Base-by-base conservation (phyloP, 2,329 filamentous ascomycete genomes). In the Pseudogymnoascus sp. region DNA sequence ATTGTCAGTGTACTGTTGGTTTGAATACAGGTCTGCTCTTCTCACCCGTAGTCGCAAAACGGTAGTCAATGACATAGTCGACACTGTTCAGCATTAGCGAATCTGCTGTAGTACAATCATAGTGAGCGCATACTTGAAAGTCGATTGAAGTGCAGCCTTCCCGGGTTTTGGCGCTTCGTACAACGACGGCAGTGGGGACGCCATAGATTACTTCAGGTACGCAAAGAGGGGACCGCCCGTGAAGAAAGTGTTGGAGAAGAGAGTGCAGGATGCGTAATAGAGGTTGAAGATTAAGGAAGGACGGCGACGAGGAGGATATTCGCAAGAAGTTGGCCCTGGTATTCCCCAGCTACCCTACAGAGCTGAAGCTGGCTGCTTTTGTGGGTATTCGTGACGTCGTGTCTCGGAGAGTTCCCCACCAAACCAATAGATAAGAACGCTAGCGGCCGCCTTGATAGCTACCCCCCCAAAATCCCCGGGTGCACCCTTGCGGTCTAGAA, bases 61-160 rank as follows among this genome's bases (percentile, higher is more conserved):
- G 81, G 76, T 90, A 96, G 71, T 86, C 84, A 66, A 97, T 83
- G 63, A 96, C 91, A 80, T 91, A 97, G 79, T 97, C 92, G 65
- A 96, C 90, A 62, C 90, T 84, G 70, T 63, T 23, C 23, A 40
- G 44, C 25, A 44, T 66, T 18, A 68, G 64, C 62, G 60, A 62
- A 3, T 12, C 40, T 23, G 18, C 10, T 44, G 18, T 18, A 3
- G 40, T 12, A 21, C 18, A 44, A 21, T 21, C 18, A 21, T 44
- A 5, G 40, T 44, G 40, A 21, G 40, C 40, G 40, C 40, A 12
- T 44, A 44, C 40, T 44, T 44, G 18, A 44, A 44, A 44, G n/a
- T 23, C 10, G 40, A 23, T 4, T 44, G 10, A 21, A 44, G 40
- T 23, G 40, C 5, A 5, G 16, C 16, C 11, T 44, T 44, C 10